These are phyloP conservation scores for Schizochytrium sp. DNA, from an alignment of 108 stramenopile species.

Conservation along the genomic window DNA sequence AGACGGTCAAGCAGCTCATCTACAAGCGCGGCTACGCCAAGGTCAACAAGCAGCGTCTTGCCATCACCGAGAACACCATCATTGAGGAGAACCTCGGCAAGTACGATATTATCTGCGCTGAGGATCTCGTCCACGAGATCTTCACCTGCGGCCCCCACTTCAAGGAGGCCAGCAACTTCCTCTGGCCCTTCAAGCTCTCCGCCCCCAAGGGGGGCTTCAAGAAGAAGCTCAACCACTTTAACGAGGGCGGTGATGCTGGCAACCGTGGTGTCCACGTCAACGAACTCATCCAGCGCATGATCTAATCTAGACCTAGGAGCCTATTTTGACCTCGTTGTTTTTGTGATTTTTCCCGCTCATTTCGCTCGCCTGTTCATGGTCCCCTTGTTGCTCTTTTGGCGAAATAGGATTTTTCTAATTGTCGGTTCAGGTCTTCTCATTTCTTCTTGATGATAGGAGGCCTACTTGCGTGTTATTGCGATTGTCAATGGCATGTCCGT, in stretches of 20 bases:
- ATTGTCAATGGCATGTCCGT: too few species aligned
- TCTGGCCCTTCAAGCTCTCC: constrained; percentile 99
- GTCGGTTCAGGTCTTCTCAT: too few species aligned
- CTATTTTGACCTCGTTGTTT: not conserved
- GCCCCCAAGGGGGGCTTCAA: constrained; percentile 94
- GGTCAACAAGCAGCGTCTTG: constrained; percentile 78
- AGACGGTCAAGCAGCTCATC: constrained; percentile 85
- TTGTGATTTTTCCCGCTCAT: not conserved
- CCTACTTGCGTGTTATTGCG: too few species aligned
- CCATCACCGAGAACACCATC: constrained; percentile 87
- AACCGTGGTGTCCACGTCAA: constrained; percentile 90
- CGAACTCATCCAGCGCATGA: constrained; percentile 84
- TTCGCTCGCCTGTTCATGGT: not conserved
- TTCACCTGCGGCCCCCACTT: constrained; percentile 95
- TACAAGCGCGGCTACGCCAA: constrained; percentile 99
- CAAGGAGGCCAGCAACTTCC: constrained; percentile 98
- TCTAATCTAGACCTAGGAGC: constrained; percentile 48
- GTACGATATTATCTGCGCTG: constrained; percentile 74
- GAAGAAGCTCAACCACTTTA: constrained; percentile 97
- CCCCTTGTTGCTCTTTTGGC: too few species aligned
- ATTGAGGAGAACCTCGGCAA: constrained; percentile 69
- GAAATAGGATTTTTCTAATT: too few species aligned
- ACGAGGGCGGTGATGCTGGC: constrained; percentile 98
- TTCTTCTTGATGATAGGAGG: too few species aligned
- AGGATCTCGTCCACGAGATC: constrained; percentile 89